Percentiles rank a stretch among this genome's conserved stretches.
Conservation (phyloP, 75 land plant genomes). For the Adiantum capillusveneris region DNA sequence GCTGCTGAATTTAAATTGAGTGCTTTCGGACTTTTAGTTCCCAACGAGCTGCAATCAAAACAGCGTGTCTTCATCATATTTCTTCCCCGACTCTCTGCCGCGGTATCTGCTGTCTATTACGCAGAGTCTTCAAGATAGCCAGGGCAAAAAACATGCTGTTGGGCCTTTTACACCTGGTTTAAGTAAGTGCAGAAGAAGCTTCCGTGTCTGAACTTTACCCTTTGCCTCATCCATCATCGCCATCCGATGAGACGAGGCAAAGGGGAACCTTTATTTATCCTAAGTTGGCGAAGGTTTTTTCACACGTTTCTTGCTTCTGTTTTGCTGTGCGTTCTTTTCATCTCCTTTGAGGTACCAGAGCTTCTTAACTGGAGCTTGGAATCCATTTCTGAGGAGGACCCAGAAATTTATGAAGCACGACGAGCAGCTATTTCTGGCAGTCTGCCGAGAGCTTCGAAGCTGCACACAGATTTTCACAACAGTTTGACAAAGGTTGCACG, state of each 20-base stretch:
- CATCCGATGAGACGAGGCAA: conserved; percentile 4
- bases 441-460: not conserved
- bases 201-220: too few relatives aligned
- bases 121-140: too few relatives aligned
- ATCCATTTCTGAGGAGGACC: not conserved
- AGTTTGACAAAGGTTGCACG: conserved; percentile 7
- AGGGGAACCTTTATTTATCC: not conserved
- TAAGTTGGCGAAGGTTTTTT: conserved; percentile 31
- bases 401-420: not conserved
- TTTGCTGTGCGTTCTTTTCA: conserved; percentile 34
- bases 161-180: too few relatives aligned
- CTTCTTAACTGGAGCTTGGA: conserved; percentile 30
- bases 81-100: too few relatives aligned
- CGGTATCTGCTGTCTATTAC: too few relatives aligned
- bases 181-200: too few relatives aligned
- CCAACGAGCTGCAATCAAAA: too few relatives aligned
- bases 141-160: too few relatives aligned
- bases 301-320: conserved; percentile 33
- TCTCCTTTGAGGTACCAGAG: conserved; percentile 34
- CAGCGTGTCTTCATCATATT: too few relatives aligned
- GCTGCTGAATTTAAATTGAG: too few relatives aligned
- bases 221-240: too few relatives aligned
- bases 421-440: not conserved
- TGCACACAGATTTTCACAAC: conserved; percentile 5
- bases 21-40: too few relatives aligned